Evolutionary conservation across 768 basidiomycete species (phyloP).

Genomic region (Psilocybe cyanescens): DNA sequence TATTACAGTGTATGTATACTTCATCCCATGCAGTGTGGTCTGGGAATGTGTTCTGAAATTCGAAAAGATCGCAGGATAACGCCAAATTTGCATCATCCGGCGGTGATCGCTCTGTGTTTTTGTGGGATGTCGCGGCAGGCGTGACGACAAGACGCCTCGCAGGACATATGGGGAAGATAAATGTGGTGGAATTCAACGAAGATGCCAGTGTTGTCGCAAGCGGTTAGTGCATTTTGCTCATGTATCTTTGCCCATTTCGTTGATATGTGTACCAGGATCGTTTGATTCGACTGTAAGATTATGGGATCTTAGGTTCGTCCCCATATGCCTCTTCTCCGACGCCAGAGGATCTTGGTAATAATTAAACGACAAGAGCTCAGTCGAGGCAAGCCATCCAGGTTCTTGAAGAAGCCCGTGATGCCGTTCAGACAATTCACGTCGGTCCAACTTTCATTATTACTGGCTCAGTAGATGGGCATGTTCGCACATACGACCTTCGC

Average conservation of each 20-base stretch:
- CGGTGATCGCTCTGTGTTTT: conserved; percentile 89
- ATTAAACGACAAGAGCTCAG: conserved; percentile 56
- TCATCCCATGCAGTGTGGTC: not conserved
- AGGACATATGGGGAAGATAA: conserved; percentile 91
- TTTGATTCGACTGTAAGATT: conserved; percentile 90
- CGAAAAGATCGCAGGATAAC: conserved; percentile 84
- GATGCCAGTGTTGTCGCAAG: conserved; percentile 88
- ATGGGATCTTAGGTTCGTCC: conserved; percentile 85
- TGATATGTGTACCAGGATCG: conserved; percentile 62
- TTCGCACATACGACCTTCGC: conserved; percentile 93
- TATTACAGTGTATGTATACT: conserved; percentile 73
- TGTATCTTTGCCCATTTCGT: conserved; percentile 6
- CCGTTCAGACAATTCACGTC: conserved; percentile 80
- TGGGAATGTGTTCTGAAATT: not conserved
- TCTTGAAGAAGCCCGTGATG: conserved; percentile 86
- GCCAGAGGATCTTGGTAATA: not conserved
- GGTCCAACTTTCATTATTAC: conserved; percentile 68
- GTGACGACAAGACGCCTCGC: conserved; percentile 80
- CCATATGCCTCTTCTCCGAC: not conserved
- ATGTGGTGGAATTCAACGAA: conserved; percentile 87
- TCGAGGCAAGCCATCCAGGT: conserved; percentile 87
- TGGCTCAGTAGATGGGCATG: conserved; percentile 90
- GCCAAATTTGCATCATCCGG: conserved; percentile 92
- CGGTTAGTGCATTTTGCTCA: conserved; percentile 48
- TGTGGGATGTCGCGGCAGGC: conserved; percentile 95